These are phyloP conservation scores for Lipomyces orientalis DNA, from an alignment of 805 yeast species.

Conservation along the genomic window DNA sequence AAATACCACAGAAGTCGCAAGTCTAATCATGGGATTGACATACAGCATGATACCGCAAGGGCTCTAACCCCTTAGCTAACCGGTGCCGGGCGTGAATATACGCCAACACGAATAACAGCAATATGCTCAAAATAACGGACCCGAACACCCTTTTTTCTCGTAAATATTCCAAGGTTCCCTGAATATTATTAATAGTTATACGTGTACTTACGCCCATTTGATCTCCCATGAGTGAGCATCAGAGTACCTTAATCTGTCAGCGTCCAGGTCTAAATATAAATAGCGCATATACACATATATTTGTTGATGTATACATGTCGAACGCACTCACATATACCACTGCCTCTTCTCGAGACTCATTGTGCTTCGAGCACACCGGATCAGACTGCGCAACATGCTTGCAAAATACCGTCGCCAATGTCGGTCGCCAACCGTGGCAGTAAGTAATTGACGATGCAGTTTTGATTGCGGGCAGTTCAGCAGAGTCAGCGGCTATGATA, in stretches of 20 bases:
- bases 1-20: not conserved
- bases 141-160: conserved; percentile 22
- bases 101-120: conserved; percentile 4
- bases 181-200: too few species aligned
- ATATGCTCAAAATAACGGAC: conserved; percentile 14
- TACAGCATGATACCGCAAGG: conserved; percentile 31
- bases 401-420: too few species aligned
- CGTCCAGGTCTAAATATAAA: not conserved
- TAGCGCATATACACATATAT: not conserved
- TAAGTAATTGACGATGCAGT: too few species aligned
- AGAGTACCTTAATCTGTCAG: conserved; percentile 14
- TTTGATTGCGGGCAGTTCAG: too few species aligned
- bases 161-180: not conserved
- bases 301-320: not conserved
- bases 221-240: conserved; percentile 23
- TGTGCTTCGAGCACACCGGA: not conserved
- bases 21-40: conserved; percentile 3
- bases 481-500: too few species aligned
- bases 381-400: not conserved
- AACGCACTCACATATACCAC: conserved; percentile 10
- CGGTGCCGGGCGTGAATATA: conserved; percentile 30
- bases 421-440: too few species aligned
- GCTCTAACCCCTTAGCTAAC: conserved; percentile 22
- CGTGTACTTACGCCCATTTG: conserved; percentile 34
- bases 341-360: conserved; percentile 14